Evolutionary conservation across 768 basidiomycete species (phyloP), one percentile per base, ranked within the genome.

Genomic region (Nidularia pulvinata): DNA sequence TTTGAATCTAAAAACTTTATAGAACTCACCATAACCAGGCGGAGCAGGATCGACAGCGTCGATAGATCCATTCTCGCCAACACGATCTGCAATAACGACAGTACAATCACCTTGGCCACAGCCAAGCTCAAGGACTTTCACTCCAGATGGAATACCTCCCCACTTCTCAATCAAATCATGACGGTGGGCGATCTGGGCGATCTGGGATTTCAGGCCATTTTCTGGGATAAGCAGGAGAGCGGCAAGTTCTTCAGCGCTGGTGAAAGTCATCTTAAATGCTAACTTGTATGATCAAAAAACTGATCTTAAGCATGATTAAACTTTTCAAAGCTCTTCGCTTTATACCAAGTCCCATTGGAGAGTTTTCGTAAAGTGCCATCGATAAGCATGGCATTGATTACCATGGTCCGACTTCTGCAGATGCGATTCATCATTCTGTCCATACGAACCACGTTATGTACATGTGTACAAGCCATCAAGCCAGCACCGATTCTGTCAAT

Each of bases 41-140:
- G 66, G 62, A 0, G 60, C 75, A 4, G 75, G 75, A 53, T 77
- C 75, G 16, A 76, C 59, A 2, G 73, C 75, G 16, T 66, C 71
- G 32, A 76, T 68, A 25, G 66, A 68, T 2, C 75, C 75, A 1
- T 49, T 52, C 1, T 55, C 54, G 2, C 74, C 75, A 7, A 77
- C 72, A 1, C 63, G 61, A 11, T 59, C 58, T 14, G 73, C 74
- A 6, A 77, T 62, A 5, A 61, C 69, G 22, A 65, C 62, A 1
- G 75, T 76, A 49, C 65, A 68, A 52, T 75, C 74, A 13, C 75
- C 75, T 50, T 75, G 75, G 2, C 74, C 75, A 53, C 73, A 75
- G 5, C 75, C 75, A 1, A 77, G 57, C 53, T 77, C 75, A 1
- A 77, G 60, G 5, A 77, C 64, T 46, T 30, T 46, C 14, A 19